phyloP scores from a whole-genome alignment of 78 protist species.

The Emiliania huxleyi region DNA sequence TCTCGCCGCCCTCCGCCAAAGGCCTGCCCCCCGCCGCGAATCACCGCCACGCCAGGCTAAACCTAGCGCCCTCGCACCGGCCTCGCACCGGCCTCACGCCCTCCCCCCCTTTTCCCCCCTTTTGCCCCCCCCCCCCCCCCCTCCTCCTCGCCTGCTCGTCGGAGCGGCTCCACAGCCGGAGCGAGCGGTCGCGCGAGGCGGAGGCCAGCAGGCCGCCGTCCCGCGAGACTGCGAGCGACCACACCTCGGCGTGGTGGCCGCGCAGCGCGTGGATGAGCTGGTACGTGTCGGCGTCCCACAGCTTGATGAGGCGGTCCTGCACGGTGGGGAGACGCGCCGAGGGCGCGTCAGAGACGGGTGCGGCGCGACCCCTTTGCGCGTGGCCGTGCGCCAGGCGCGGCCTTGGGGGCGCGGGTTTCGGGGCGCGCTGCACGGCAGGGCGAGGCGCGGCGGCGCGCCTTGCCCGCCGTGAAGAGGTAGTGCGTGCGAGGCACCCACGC shows the following conservation, averaged over 20 bases:
- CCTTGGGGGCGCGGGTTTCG: conserved; percentile 66
- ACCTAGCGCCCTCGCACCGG: no score
- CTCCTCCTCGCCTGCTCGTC: conserved; percentile 68
- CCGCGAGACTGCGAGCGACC: neutral
- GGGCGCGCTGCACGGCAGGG: conserved; percentile 38
- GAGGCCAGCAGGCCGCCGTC: neutral
- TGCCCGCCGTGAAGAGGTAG: conserved; percentile 77
- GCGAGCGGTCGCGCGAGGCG: conserved; percentile 78
- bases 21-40: no score
- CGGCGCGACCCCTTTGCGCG: no score
- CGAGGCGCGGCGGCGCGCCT: no score
- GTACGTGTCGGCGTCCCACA: conserved; percentile 56
- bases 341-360: neutral
- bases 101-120: no score
- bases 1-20: no score
- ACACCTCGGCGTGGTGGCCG: conserved; percentile 77
- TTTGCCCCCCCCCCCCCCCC: no score
- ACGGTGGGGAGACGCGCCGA: neutral
- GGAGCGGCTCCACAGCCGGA: conserved; percentile 79
- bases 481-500: conserved; percentile 85
- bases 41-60: no score
- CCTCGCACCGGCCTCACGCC: no score
- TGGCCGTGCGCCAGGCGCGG: conserved; percentile 68
- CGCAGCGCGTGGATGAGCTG: conserved; percentile 65
- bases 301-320: neutral